These are phyloP conservation scores for Aspergillus calidoustus DNA, from an alignment of 2,329 filamentous ascomycete species.

Conservation along the genomic window DNA sequence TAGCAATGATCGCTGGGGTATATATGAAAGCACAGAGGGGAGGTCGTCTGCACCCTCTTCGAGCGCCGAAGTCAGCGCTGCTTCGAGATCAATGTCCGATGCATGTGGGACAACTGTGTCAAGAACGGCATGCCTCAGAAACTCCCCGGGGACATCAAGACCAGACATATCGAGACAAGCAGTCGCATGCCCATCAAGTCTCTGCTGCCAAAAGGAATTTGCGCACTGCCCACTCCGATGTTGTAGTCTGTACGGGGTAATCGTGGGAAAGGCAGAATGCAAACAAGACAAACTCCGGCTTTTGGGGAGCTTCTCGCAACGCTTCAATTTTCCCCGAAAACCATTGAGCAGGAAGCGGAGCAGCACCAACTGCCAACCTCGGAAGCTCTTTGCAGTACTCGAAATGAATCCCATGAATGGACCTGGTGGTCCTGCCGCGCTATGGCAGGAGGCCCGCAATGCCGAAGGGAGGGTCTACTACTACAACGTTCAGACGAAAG, in stretches of 20 bases:
- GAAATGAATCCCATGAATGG: slow-evolving; percentile 62
- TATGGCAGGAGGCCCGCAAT: slow-evolving; percentile 82
- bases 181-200: slow-evolving; percentile 31
- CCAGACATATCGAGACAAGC: slow-evolving; percentile 37
- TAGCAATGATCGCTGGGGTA: slow-evolving; percentile 56
- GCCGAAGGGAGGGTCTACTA: slow-evolving; percentile 87
- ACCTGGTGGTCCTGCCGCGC: slow-evolving; percentile 54
- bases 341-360: slow-evolving; percentile 7
- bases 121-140: slow-evolving; percentile 48
- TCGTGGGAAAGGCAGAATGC: slow-evolving; percentile 22
- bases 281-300: slow-evolving; percentile 35
- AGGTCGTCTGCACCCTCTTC: slow-evolving; percentile 50
- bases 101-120: slow-evolving; percentile 51
- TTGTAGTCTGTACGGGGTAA: background rate
- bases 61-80: slow-evolving; percentile 49
- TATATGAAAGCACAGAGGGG: slow-evolving; percentile 51
- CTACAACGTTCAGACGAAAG: slow-evolving; percentile 83
- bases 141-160: slow-evolving; percentile 44
- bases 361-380: slow-evolving; percentile 12
- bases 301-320: slow-evolving; percentile 28
- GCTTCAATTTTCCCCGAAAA: slow-evolving; percentile 29
- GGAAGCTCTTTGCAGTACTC: slow-evolving; percentile 11
- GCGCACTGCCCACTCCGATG: background rate
- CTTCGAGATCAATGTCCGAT: slow-evolving; percentile 44
- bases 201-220: background rate